These are phyloP conservation scores for Sanghuangporus baumii DNA, from an alignment of 1,284 basidiomycete species.

Conservation along the genomic window DNA sequence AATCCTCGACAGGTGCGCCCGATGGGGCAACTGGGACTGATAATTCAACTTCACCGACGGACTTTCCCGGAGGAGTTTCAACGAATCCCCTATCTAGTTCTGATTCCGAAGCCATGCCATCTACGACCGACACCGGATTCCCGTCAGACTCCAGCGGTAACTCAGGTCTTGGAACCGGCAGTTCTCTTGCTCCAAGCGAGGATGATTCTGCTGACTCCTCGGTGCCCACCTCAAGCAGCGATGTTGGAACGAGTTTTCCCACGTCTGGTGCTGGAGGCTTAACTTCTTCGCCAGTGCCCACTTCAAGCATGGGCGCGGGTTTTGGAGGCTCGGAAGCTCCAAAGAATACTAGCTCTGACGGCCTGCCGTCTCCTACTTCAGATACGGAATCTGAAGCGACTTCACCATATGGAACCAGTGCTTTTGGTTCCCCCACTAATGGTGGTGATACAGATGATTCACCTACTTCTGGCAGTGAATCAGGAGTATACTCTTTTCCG, in stretches of 20 bases:
- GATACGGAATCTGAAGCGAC: background rate
- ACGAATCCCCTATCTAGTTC: background rate
- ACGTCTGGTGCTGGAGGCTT: background rate
- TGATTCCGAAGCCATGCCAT: background rate
- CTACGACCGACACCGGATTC: background rate
- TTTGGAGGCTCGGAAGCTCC: background rate
- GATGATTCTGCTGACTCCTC: background rate
- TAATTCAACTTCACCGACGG: background rate
- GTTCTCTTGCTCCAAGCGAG: background rate
- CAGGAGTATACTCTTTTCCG: no score
- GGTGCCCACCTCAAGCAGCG: background rate
- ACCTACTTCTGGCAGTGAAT: no score
- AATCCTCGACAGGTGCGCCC: background rate
- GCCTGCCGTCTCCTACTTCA: background rate
- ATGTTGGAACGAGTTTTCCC: background rate
- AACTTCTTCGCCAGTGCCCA: background rate
- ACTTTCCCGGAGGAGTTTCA: background rate
- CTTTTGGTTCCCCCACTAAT: no score
- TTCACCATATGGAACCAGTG: background rate
- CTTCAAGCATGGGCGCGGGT: background rate
- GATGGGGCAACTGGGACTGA: background rate
- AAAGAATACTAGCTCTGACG: background rate
- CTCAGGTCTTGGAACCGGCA: background rate
- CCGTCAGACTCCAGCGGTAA: background rate
- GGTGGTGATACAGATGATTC: no score